Percentiles rank a stretch among this genome's conserved stretches.
Conservation (phyloP, 257 asterid species). For the Cordia subcordata region DNA sequence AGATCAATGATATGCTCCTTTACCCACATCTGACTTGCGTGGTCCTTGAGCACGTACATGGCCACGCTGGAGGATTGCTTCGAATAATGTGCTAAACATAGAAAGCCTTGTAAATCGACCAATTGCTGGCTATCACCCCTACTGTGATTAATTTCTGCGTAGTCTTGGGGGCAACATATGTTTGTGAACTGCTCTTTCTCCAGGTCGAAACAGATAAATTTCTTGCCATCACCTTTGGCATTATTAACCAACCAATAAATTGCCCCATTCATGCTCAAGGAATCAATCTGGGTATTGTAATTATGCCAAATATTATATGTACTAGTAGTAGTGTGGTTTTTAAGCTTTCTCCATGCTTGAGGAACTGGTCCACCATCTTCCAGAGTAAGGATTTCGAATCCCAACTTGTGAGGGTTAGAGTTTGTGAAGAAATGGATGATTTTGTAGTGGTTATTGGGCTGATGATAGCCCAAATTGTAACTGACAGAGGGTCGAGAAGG, state of each 20-base stretch:
- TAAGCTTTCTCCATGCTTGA: background rate
- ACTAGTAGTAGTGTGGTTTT: background rate
- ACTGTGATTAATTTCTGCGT: background rate
- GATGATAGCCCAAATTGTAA: constrained; percentile 3
- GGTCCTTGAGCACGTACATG: constrained; percentile 5
- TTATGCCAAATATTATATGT: no score
- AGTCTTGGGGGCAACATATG: background rate
- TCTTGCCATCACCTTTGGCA: background rate
- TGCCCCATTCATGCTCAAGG: background rate
- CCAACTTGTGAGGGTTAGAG: background rate
- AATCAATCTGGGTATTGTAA: no score
- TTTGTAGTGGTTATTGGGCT: constrained; percentile 2
- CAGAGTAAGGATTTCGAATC: constrained; percentile 3
- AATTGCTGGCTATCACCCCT: background rate
- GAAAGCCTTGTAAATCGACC: constrained; percentile 3
- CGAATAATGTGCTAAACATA: constrained; percentile 7
- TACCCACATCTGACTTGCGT: background rate
- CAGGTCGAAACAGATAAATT: background rate
- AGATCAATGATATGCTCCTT: background rate
- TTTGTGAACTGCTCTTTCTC: background rate
- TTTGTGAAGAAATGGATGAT: background rate
- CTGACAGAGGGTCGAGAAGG: background rate
- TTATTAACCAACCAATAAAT: constrained; percentile 2
- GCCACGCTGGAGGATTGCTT: background rate
- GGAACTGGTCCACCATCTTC: constrained; percentile 10